Percentiles rank a stretch among this genome's conserved stretches.
phyloP scores from a whole-genome alignment of 2,329 filamentous ascomycete genomes.

The Diplocarpon rosae region DNA sequence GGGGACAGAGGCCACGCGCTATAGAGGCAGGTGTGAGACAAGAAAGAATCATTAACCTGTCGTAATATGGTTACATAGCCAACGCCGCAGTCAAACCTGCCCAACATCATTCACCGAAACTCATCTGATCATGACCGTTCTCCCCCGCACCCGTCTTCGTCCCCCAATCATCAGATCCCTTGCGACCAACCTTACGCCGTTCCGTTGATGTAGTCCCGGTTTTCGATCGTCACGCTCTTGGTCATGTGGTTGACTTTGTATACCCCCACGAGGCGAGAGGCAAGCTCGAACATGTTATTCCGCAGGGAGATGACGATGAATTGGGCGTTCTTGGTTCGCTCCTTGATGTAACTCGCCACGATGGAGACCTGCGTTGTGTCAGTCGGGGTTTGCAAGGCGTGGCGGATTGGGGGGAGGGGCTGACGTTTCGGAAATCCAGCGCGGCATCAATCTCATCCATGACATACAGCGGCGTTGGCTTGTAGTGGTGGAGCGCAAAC shows the following conservation, averaged over 20 bases:
- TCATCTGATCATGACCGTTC: slow-evolving; percentile 3
- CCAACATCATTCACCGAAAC: background rate
- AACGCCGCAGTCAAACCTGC: slow-evolving; percentile 6
- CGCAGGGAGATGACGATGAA: slow-evolving; percentile 96
- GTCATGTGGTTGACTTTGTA: slow-evolving; percentile 99
- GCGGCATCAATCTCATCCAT: slow-evolving; percentile 99
- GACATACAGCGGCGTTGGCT: slow-evolving; percentile 93
- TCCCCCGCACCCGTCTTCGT: background rate
- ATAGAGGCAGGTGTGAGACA: background rate
- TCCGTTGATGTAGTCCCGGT: slow-evolving; percentile 55
- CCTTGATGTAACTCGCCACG: slow-evolving; percentile 97
- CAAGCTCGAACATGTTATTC: slow-evolving; percentile 99
- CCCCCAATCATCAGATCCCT: slow-evolving; percentile 2
- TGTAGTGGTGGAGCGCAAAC: slow-evolving; percentile 97
- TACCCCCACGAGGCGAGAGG: slow-evolving; percentile 87
- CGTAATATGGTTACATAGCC: slow-evolving; percentile 14
- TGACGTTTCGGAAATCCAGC: slow-evolving; percentile 92
- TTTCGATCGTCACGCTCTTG: slow-evolving; percentile 83
- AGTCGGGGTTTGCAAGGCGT: slow-evolving; percentile 2
- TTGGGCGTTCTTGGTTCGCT: slow-evolving; percentile 96
- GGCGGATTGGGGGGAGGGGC: slow-evolving; percentile 29
- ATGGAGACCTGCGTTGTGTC: slow-evolving; percentile 63
- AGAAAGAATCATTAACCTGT: slow-evolving; percentile 9
- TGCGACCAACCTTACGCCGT: slow-evolving; percentile 1
- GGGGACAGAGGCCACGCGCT: too few relatives aligned